Percentiles rank a stretch among this genome's conserved stretches.
Conservation (phyloP, 148 eudicot genomes). For the Camellia sinensis region DNA sequence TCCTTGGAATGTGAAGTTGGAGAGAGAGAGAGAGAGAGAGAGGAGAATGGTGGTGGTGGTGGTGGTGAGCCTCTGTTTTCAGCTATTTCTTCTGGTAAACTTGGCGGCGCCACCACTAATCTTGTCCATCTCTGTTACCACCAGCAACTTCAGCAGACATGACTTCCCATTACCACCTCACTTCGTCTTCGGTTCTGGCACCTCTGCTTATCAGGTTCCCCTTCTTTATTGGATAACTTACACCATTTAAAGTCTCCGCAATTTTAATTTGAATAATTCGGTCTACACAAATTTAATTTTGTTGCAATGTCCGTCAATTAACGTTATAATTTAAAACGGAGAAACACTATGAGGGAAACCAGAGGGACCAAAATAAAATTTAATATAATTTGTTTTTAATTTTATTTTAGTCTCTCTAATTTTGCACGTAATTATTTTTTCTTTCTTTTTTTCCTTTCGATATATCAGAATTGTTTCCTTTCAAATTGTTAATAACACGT, state of each 20-base stretch:
- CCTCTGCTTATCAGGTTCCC: conserved; percentile 41
- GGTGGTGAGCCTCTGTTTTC: not conserved
- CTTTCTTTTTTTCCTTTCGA: not conserved
- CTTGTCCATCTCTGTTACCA: conserved; percentile 4
- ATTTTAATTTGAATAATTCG: too few species aligned
- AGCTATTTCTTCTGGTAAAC: not conserved
- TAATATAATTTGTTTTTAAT: too few species aligned
- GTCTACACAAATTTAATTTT: too few species aligned
- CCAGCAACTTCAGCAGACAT: conserved; percentile 20
- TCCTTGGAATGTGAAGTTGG: too few species aligned
- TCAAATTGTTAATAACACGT: too few species aligned
- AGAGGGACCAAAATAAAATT: too few species aligned
- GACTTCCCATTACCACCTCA: conserved; percentile 34
- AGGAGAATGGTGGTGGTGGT: not conserved
- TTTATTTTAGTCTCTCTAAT: too few species aligned
- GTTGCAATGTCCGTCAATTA: too few species aligned
- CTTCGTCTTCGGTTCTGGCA: conserved; percentile 42
- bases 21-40: not conserved
- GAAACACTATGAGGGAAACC: too few species aligned
- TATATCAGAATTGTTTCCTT: too few species aligned
- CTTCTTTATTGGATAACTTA: not conserved
- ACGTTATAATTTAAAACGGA: too few species aligned
- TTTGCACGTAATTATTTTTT: not conserved
- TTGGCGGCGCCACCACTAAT: not conserved
- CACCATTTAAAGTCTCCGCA: too few species aligned